Evolutionary conservation across 306 rosid species (phyloP).

Genomic region (Quercus glauca): DNA sequence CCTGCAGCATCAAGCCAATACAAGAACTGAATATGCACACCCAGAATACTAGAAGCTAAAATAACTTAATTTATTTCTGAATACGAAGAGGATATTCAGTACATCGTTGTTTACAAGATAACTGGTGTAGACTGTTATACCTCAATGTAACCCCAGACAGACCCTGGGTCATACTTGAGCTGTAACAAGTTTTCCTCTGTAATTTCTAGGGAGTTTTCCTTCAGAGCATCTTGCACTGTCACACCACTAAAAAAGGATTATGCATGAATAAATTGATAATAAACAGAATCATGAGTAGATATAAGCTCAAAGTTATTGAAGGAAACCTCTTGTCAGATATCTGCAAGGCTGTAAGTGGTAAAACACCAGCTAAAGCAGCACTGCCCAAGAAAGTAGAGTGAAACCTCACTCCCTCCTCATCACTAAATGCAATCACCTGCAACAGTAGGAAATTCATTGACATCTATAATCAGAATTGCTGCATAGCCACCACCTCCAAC

Average conservation of each 20-base stretch:
- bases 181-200: constrained; percentile 58
- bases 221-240: constrained; percentile 56
- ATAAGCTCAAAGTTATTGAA: constrained; percentile 9
- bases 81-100: neutral
- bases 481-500: neutral
- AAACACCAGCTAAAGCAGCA: constrained; percentile 81
- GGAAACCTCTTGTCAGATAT: constrained; percentile 80
- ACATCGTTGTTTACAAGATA: neutral
- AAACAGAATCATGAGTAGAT: neutral
- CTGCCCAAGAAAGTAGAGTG: constrained; percentile 95
- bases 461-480: neutral
- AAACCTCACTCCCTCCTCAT: constrained; percentile 95
- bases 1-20: constrained; percentile 37
- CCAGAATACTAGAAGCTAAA: neutral
- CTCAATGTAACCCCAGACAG: constrained; percentile 93
- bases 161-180: constrained; percentile 78
- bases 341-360: constrained; percentile 60
- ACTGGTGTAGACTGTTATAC: constrained; percentile 29
- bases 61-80: neutral
- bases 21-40: neutral
- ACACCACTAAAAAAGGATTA: constrained; percentile 52
- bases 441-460: constrained; percentile 15
- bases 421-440: constrained; percentile 94
- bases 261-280: constrained; percentile 12
- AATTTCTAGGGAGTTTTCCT: constrained; percentile 55